Evolutionary conservation across 768 basidiomycete species (phyloP), one percentile per base, ranked within the genome.

Genomic region (Podaxis sp.): DNA sequence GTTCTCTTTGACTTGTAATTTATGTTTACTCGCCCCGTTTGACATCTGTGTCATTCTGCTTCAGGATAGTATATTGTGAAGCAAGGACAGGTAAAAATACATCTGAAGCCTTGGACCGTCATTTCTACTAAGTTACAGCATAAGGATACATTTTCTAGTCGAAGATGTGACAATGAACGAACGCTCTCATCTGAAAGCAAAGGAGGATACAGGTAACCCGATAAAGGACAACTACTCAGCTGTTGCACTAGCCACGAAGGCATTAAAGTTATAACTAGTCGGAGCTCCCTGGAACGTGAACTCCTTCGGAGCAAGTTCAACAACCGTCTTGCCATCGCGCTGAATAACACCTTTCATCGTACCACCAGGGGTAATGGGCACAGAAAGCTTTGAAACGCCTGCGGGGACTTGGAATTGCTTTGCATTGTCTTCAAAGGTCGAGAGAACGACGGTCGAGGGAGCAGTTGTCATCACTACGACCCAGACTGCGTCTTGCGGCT

Each of bases 401-500:
- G 85, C 76, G 6, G 77, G 70, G 8, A 89, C 84, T 26, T 74
- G 63, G 61, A 84, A 82, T 19, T 77, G 81, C 65, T 80, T 74
- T 6, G 78, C 76, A 36, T 72, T 70, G 9, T 73, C 74, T n/a
- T 77, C 57, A 3, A 83, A 81, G 0, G 81, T 81, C 15, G 83
- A 77, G 54, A 92, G 79, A 0, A 77, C 82, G 19, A 92, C 86
- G 13, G 70, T 83, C 1, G 81, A 82, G 3, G 86, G 76, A 5
- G 77, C 80, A 11, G 83, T 84, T 17, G 87, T 78, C 65, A 91
- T 76, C 4, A 88, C 82, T n/a, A 90, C 77, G 5, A 78, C 89
- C 88, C 90, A 93, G 24, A 90, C 73, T 22, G 75, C 77, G 72
- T 93, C 89, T 63, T 82, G 70, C 5, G 84, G 80, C 86, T 90